A percentile compares a stretch with the other conserved stretches of the same genome.
Evolutionary conservation across 2,329 filamentous ascomycete genomes (phyloP).

Genomic region (Aspergillus nomiae): DNA sequence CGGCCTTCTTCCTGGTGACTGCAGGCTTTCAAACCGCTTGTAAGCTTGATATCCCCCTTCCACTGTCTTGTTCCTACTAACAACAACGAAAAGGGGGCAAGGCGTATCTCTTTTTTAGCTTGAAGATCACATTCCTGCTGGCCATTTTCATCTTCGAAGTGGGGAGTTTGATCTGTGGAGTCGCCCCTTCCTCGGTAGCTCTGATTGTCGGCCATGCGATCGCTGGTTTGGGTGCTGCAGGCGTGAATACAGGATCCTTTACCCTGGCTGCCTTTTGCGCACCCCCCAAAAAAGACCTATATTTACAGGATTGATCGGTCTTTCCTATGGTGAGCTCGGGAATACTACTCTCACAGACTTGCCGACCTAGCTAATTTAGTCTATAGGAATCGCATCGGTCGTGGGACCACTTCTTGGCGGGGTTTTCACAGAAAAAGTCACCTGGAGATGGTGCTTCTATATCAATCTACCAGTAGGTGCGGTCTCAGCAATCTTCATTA

Average conservation of each 20-base stretch:
- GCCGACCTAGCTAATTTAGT: no score
- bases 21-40: slow-evolving; percentile 16
- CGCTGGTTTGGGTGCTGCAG: background rate
- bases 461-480: slow-evolving; percentile 47
- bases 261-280: no score
- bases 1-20: slow-evolving; percentile 39
- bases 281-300: no score
- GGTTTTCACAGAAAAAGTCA: slow-evolving; percentile 43
- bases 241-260: background rate
- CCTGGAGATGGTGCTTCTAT: slow-evolving; percentile 20
- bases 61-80: no score
- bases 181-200: background rate
- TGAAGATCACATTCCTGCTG: slow-evolving; percentile 38
- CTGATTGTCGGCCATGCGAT: background rate
- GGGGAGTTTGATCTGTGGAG: slow-evolving; percentile 16
- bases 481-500: slow-evolving; percentile 50
- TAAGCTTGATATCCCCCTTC: no score
- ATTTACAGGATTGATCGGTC: no score
- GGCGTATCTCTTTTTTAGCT: slow-evolving; percentile 37
- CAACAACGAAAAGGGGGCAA: slow-evolving; percentile 23
- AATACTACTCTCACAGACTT: no score
- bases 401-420: slow-evolving; percentile 46
- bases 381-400: slow-evolving; percentile 14
- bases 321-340: no score
- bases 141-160: slow-evolving; percentile 40